phyloP scores from a whole-genome alignment of 2,329 filamentous ascomycete genomes.

The Sphaerulina vaccinii region DNA sequence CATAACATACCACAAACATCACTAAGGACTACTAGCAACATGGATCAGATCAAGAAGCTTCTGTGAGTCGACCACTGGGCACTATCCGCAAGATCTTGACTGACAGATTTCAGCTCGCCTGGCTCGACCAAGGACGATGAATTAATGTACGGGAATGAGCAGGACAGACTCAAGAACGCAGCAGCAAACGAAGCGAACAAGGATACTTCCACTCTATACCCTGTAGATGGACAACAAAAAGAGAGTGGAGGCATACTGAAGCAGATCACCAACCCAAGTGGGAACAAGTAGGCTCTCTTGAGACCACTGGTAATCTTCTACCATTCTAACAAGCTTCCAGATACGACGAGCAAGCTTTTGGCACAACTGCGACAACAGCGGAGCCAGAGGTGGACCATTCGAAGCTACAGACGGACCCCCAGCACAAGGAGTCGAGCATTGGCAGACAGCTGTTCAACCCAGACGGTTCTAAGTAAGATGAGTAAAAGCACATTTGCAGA shows the following conservation, averaged over 20 bases:
- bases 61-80: conserved; percentile 35
- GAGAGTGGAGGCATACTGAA: conserved; percentile 23
- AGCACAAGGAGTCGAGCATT: conserved; percentile 21
- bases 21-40: conserved; percentile 20
- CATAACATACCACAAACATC: not conserved
- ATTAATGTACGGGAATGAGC: conserved; percentile 37
- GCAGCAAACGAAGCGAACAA: conserved; percentile 12
- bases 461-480: conserved; percentile 28
- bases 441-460: conserved; percentile 28
- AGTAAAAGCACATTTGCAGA: conserved; percentile 21
- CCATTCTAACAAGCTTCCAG: conserved; percentile 11
- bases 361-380: conserved; percentile 18
- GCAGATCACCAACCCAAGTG: conserved; percentile 24
- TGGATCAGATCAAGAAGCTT: conserved; percentile 49
- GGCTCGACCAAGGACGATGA: conserved; percentile 39
- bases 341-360: conserved; percentile 24
- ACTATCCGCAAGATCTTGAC: not conserved
- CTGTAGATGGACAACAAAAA: conserved; percentile 14
- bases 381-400: not conserved
- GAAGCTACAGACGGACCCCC: conserved; percentile 12
- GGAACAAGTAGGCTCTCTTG: conserved; percentile 14
- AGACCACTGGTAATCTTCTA: not conserved
- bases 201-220: conserved; percentile 12
- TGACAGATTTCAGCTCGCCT: conserved; percentile 26
- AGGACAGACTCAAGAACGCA: conserved; percentile 7